Conservation (phyloP, 2,329 filamentous ascomycete species). For the Hymenoscyphus scutula region DNA sequence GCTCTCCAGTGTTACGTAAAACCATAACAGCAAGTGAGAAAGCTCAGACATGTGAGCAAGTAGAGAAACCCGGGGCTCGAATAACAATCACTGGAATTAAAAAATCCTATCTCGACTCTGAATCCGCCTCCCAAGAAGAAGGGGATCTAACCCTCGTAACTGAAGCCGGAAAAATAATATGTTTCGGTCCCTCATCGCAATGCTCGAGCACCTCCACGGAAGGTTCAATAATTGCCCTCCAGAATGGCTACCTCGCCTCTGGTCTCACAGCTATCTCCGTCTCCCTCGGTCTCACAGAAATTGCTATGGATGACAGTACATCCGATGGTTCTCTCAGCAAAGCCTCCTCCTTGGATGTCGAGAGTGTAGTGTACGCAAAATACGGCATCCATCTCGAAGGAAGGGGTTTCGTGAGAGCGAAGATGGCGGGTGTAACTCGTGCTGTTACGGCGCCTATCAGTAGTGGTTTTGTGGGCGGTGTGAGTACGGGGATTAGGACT, state of each 20-base stretch:
- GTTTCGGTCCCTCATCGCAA: constrained; percentile 35
- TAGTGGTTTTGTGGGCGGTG: constrained; percentile 39
- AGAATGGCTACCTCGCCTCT: constrained; percentile 48
- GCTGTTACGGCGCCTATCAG: constrained; percentile 42
- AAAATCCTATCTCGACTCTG: constrained; percentile 37
- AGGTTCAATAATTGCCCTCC: constrained; percentile 35
- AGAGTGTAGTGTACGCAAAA: constrained; percentile 40
- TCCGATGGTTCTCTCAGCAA: constrained; percentile 45
- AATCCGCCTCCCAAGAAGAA: constrained; percentile 14
- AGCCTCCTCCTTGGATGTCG: constrained; percentile 30
- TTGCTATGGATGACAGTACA: constrained; percentile 43
- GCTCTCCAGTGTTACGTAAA: constrained; percentile 31
- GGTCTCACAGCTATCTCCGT: constrained; percentile 50
- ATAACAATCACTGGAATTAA: constrained; percentile 42
- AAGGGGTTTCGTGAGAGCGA: constrained; percentile 41
- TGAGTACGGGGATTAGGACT: constrained; percentile 44
- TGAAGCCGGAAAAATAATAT: constrained; percentile 41
- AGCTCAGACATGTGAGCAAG: constrained; percentile 30
- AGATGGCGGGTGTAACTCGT: constrained; percentile 44
- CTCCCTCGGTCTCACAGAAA: constrained; percentile 50
- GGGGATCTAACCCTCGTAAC: constrained; percentile 42
- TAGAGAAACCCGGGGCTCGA: constrained; percentile 26
- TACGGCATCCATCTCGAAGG: constrained; percentile 44
- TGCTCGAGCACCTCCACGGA: constrained; percentile 35
- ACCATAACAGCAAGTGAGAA: constrained; percentile 26